Base-by-base conservation (phyloP, 2,329 filamentous ascomycete species). In the Aspergillus novofumigatus region DNA sequence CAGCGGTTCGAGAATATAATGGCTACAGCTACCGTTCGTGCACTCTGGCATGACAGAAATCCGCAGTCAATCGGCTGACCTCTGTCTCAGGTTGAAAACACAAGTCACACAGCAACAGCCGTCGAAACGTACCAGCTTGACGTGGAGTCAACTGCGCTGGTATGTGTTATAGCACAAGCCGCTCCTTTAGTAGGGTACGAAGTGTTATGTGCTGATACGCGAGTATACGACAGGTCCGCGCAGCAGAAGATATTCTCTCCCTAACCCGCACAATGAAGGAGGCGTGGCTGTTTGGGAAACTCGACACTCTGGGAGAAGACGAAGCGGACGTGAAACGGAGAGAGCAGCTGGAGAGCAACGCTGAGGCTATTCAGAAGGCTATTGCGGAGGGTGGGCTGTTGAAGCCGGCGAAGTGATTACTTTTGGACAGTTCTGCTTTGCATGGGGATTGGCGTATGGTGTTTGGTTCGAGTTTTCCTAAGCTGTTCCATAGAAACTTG, bases 241-340 rank as follows among this genome's bases (percentile, higher is more conserved):
- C 83, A 1, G 81, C 82, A 14, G 85, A 89, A 72, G 85, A 87
- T 54, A 76, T 87, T 10, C 78, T 86, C 57, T 79, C 80, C 11
- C 69, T 88, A 14, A 85, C 83, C 26, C 80, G 86, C 23, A 79
- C 81, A 26, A 76, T 89, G 72, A 87, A 88, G 67, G 86, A 88
- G 67, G 77, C 84, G 23, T 88, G 86, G 86, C 75, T 88, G 5
- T 87, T 87, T 64, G 86, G 86, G 3, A 83, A 83, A 56, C 76
- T 88, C 47, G 80, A 86, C 56, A 86, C 83, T 0, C 68, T 87
- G 1, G 79, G 75, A 14, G 73, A 75, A 55, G 69, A 77, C 44
- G 73, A 75, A 32, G 65, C 71, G 21, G 74, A 78, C 53, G 63
- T 71, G 10, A 65, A 77, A 65, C 67, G 76, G 58, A 66, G 75